Base-by-base conservation (phyloP, 2,329 filamentous ascomycete genomes). In the Stachybotrys elegans region DNA sequence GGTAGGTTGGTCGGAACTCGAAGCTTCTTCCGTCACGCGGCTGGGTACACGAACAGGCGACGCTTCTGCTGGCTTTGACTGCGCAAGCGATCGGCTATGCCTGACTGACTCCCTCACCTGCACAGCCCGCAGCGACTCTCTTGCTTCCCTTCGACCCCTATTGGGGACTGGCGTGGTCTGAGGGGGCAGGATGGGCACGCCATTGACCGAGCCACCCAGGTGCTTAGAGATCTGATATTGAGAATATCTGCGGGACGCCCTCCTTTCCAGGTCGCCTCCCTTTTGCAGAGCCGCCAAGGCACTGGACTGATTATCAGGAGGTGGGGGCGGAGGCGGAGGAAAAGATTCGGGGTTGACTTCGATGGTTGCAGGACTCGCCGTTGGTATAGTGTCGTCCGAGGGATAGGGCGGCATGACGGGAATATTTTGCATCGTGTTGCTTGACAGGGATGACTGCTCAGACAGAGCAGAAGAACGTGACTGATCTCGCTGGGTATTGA, bases 191-290 rank as follows among this genome's bases (percentile, higher is more conserved):
- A 94, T 86, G 6, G 91, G 89, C 14, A 97, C 84, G 17, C 88
- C 89, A 64, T 84, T 90, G 14, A 86, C 78, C 31, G 85, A 84
- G 14, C 83, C 79, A 11, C 92, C 92, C 2, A 97, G 73, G 57
- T 95, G 90, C 60, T 96, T 97, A 37, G 89, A 88, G 54, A 98
- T 95, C 59, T 98, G 93, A 61, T 97, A 98, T 43, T 90, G 87
- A 2, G 93, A 97, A 61, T 97, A 98, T 57, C 93, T 78, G 53
- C 92, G 79, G 13, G 93, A 98, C 1, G 93, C 93, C 60, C 93
- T 79, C 59, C 93, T 81, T 67, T 98, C 93, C 40, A 98, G 71
- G 53, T 96, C 91, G 17, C 92, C 92, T 25, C 91, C 91, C 64
- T 90, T 82, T 66, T 97, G 93, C 52, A 98, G 67, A 41, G 91